These are phyloP conservation scores for Biscutella auriculata DNA, from an alignment of 441 rosid genomes.

Conservation along the genomic window DNA sequence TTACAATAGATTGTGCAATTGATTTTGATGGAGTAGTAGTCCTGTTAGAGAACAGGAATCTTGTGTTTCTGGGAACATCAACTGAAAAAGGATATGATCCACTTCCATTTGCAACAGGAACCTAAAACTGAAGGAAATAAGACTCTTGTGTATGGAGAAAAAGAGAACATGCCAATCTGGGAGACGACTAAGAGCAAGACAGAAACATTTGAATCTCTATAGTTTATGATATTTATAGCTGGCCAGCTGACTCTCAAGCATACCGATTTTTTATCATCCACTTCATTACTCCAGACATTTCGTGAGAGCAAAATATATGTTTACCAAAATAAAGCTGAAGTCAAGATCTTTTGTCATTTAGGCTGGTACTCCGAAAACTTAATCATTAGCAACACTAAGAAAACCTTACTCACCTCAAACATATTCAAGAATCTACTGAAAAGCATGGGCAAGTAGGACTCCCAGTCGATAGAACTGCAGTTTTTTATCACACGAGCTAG, in stretches of 20 bases:
- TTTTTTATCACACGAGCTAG: slow-evolving; percentile 82
- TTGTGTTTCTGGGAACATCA: slow-evolving; percentile 86
- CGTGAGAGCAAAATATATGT: not conserved
- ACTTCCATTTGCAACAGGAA: slow-evolving; percentile 97
- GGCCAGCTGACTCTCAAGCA: not conserved
- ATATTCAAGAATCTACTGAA: slow-evolving; percentile 81
- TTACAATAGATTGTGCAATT: slow-evolving; percentile 84
- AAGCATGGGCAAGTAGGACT: slow-evolving; percentile 60
- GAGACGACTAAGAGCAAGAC: not conserved
- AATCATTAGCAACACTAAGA: slow-evolving; percentile 13
- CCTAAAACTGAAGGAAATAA: slow-evolving; percentile 36
- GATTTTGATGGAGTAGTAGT: slow-evolving; percentile 80
- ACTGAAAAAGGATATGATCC: slow-evolving; percentile 92
- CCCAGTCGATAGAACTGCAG: slow-evolving; percentile 74
- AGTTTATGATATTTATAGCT: not conserved
- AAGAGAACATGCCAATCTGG: not conserved
- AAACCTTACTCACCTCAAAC: slow-evolving; percentile 78
- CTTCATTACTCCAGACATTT: slow-evolving; percentile 5
- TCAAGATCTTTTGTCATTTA: not conserved
- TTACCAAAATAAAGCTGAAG: not conserved
- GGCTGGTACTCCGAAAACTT: slow-evolving; percentile 8
- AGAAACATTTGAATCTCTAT: not conserved
- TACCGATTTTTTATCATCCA: not conserved
- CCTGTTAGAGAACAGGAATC: slow-evolving; percentile 88
- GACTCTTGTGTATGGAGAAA: slow-evolving; percentile 3